Base-by-base conservation (phyloP, 148 eudicot genomes). In the Silene uniflora region DNA sequence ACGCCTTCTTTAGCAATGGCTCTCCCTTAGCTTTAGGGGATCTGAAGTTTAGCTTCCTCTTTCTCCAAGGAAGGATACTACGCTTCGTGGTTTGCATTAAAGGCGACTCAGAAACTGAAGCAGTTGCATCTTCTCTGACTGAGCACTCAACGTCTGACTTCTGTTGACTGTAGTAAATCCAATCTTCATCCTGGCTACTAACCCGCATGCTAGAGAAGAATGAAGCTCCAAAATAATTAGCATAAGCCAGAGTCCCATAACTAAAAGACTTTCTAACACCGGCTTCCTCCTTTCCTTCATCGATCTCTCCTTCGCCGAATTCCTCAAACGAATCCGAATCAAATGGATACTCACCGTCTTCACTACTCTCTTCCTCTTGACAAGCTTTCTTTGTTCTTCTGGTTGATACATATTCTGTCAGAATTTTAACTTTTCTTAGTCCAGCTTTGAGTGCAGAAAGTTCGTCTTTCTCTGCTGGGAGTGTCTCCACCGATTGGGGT, bases 361-460 rank as follows among this genome's bases (percentile, higher is more conserved):
- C 98, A 67, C 94, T 89, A 42, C 87, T 80, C 56, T 85, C 91
- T 35, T 91, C 97, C 81, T 84, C 96, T 0, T 75, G 91, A 69
- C 83, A 91, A 24, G 87, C 90, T 76, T 91, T 94, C 73, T 91
- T 94, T 55, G 89, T 86, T 83, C 91, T 86, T 73, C 93, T 82
- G 0, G 86, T 61, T 5, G 97, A 87, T 8, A 94, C 97, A 67
- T 84, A 94, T 49, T 91, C 98, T 0, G 90, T 94, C 64, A 94
- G 76, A 72, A 90, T 90, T 72, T 88, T 94, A 2, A 94, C 98
- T 75, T 90, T 94, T 66, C 93, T 80, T 27, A 94, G 82, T 66
- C 98, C 90, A 2, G 97, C 97, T 82, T 94, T 91, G n/a, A 94
- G 88, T 17, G 93, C 93, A 77, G 98, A 94, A 75, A 87, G 84